These are phyloP conservation scores for Echria macrotheca DNA, from an alignment of 495 filamentous ascomycete genomes.

Conservation along the genomic window DNA sequence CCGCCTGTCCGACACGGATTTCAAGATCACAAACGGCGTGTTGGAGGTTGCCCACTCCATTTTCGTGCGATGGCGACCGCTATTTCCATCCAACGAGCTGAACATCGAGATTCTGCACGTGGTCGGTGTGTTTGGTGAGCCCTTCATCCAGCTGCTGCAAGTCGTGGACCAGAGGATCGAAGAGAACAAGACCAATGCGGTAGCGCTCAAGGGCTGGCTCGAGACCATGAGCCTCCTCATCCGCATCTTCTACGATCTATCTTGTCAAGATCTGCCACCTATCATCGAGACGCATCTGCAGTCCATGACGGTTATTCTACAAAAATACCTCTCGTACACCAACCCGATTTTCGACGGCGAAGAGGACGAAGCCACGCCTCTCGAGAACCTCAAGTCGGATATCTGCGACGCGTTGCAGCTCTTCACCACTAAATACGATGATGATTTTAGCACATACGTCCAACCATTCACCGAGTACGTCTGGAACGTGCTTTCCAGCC, in stretches of 20 bases:
- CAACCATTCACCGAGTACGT: constrained; percentile 78
- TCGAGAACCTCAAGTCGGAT: constrained; percentile 83
- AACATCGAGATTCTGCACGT: constrained; percentile 96
- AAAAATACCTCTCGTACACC: constrained; percentile 90
- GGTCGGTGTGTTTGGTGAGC: constrained; percentile 68
- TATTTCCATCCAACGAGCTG: constrained; percentile 84
- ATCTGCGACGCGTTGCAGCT: constrained; percentile 86
- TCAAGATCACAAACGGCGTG: constrained; percentile 82
- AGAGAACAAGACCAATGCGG: constrained; percentile 67
- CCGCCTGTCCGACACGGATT: constrained; percentile 70
- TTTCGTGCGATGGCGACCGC: constrained; percentile 90
- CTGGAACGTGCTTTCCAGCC: constrained; percentile 82
- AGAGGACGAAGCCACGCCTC: constrained; percentile 74
- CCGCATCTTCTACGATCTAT: constrained; percentile 91
- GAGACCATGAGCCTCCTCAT: constrained; percentile 78
- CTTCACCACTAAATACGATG: constrained; percentile 88
- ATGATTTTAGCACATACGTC: constrained; percentile 76
- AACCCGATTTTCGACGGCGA: constrained; percentile 76
- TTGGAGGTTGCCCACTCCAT: constrained; percentile 97
- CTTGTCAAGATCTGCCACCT: constrained; percentile 91
- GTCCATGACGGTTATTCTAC: constrained; percentile 68
- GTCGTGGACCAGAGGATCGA: constrained; percentile 77
- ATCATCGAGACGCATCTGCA: constrained; percentile 82
- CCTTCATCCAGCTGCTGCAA: constrained; percentile 73
- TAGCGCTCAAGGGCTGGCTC: constrained; percentile 65